Conservation (phyloP, 768 basidiomycete species). For the Sarcodon aspratus region DNA sequence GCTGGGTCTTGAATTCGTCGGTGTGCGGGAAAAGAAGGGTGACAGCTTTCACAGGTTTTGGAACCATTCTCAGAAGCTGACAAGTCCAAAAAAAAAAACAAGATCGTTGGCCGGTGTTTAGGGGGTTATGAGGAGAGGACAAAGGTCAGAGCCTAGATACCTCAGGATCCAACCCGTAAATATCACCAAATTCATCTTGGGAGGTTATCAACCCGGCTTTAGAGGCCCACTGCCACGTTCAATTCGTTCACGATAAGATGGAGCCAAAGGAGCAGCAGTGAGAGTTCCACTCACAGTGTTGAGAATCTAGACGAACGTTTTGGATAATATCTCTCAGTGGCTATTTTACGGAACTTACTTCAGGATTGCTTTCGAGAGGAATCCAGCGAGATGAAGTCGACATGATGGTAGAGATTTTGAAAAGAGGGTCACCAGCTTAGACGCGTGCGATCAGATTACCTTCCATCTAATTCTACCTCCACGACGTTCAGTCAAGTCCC, state of each 20-base stretch:
- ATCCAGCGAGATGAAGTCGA: slow-evolving; percentile 38
- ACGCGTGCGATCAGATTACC: too few relatives aligned
- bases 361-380: slow-evolving; percentile 70
- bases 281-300: slow-evolving; percentile 25
- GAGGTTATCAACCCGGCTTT: slow-evolving; percentile 48
- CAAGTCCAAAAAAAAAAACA: not conserved
- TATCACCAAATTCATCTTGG: slow-evolving; percentile 47
- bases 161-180: slow-evolving; percentile 64
- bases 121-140: too few relatives aligned
- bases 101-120: not conserved
- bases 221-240: slow-evolving; percentile 46
- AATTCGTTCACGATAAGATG: not conserved
- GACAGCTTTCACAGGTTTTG: slow-evolving; percentile 71
- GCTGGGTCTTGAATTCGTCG: slow-evolving; percentile 34
- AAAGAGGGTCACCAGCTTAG: too few relatives aligned
- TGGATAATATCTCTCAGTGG: not conserved
- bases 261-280: not conserved
- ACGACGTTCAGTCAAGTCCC: too few relatives aligned
- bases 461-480: too few relatives aligned
- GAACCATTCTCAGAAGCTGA: slow-evolving; percentile 61
- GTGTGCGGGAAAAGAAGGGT: slow-evolving; percentile 75
- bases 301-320: slow-evolving; percentile 25
- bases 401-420: not conserved
- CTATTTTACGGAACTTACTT: slow-evolving; percentile 20
- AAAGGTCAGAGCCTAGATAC: slow-evolving; percentile 21